These are phyloP conservation scores for Microcyclospora tardicrescens DNA, from an alignment of 2,329 filamentous ascomycete species.

Conservation along the genomic window DNA sequence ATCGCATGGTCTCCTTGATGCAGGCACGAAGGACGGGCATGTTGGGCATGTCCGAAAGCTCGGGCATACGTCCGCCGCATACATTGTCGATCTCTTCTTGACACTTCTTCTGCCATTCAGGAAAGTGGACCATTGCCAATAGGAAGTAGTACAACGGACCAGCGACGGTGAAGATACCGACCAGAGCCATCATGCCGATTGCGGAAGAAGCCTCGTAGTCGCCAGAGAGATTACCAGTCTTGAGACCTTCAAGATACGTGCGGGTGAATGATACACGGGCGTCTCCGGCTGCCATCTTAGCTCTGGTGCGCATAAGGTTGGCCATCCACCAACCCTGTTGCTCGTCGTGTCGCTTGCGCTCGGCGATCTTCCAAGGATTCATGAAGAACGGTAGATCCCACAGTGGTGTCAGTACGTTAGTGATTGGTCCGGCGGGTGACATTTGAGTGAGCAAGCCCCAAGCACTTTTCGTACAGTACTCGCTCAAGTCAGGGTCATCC, in stretches of 20 bases:
- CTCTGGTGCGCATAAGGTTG: constrained; percentile 25
- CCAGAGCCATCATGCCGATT: constrained; percentile 24
- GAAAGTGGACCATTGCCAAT: constrained; percentile 35
- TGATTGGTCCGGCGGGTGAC: constrained; percentile 45
- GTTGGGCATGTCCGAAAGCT: constrained; percentile 25
- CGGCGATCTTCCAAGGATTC: constrained; percentile 43
- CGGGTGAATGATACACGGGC: constrained; percentile 30
- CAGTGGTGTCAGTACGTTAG: constrained; percentile 43
- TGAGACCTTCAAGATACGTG: constrained; percentile 31
- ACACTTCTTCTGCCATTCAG: constrained; percentile 34
- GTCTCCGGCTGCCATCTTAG: constrained; percentile 29
- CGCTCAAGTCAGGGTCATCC: constrained; percentile 39
- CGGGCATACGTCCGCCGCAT: constrained; percentile 31
- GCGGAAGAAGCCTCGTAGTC: constrained; percentile 24
- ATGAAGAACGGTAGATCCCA: constrained; percentile 39
- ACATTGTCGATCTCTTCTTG: constrained; percentile 34
- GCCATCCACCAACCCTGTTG: constrained; percentile 43
- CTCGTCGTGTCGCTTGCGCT: constrained; percentile 40
- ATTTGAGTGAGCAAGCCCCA: constrained; percentile 46
- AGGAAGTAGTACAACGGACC: constrained; percentile 16
- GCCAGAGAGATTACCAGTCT: constrained; percentile 21
- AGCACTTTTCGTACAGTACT: constrained; percentile 37
- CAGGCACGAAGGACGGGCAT: constrained; percentile 21
- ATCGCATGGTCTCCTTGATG: constrained; percentile 24
- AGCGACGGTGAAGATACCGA: constrained; percentile 25